These are phyloP conservation scores for Diversispora eburnea DNA, from an alignment of 192 early-diverging fungal genomes.

Conservation along the genomic window DNA sequence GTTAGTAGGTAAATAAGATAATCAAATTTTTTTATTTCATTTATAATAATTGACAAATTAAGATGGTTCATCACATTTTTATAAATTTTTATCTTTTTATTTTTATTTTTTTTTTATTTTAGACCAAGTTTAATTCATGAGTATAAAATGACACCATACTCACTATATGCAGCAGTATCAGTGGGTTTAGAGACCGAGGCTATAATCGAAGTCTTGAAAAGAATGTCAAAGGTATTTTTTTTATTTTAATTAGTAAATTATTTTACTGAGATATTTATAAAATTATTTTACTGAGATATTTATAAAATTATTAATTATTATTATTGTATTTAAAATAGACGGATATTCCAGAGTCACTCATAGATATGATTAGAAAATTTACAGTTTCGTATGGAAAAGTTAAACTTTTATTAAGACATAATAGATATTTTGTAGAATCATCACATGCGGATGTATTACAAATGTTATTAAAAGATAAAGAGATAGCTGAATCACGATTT, in stretches of 20 bases:
- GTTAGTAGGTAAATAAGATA: conserved; percentile 63
- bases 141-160: conserved; percentile 92
- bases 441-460: conserved; percentile 77
- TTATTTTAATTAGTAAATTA: neutral
- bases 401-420: conserved; percentile 93
- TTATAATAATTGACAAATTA: neutral
- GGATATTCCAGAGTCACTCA: conserved; percentile 60
- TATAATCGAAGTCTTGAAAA: conserved; percentile 87
- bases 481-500: conserved; percentile 63
- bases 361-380: conserved; percentile 71
- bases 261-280: neutral
- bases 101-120: neutral
- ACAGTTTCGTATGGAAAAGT: conserved; percentile 94
- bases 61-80: neutral
- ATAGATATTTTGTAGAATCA: conserved; percentile 91
- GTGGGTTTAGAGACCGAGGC: conserved; percentile 88
- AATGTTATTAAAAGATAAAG: conserved; percentile 69
- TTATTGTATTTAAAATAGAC: neutral
- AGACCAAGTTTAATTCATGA: conserved; percentile 81
- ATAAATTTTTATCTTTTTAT: neutral
- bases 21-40: neutral
- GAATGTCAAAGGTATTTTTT: conserved; percentile 91
- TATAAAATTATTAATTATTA: too few species aligned
- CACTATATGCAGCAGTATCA: conserved; percentile 96
- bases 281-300: neutral